Conservation (phyloP, 768 basidiomycete genomes). For the Strobilomyces dryophilus region DNA sequence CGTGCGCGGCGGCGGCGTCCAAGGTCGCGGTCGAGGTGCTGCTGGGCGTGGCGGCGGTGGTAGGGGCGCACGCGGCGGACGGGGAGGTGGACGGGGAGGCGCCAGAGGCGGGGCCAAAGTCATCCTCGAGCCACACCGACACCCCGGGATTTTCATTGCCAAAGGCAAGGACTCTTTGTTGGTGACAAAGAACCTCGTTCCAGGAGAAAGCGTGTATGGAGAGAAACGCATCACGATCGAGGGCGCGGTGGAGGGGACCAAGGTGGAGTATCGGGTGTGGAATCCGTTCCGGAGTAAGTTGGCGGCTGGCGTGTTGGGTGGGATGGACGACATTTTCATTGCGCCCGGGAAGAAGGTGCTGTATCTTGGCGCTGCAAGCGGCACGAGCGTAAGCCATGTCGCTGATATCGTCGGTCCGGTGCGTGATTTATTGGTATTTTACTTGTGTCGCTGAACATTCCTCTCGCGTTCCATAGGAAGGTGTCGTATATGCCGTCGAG, state of each 20-base stretch:
- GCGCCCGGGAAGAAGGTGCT: constrained; percentile 94
- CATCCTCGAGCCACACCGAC: constrained; percentile 92
- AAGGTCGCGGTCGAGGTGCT: constrained; percentile 32
- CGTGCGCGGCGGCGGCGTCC: constrained; percentile 26
- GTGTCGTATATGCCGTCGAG: constrained; percentile 96
- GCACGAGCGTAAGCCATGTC: constrained; percentile 97
- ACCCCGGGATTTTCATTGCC: constrained; percentile 93
- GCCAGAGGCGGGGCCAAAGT: constrained; percentile 82
- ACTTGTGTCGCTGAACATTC: background rate
- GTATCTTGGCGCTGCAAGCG: constrained; percentile 96
- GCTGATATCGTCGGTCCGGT: constrained; percentile 98
- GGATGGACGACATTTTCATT: constrained; percentile 91
- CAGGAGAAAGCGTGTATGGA: constrained; percentile 97
- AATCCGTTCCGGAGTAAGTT: constrained; percentile 98
- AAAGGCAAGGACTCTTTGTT: constrained; percentile 96
- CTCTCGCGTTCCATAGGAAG: constrained; percentile 57
- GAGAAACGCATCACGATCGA: constrained; percentile 96
- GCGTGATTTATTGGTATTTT: constrained; percentile 26
- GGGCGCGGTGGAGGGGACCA: constrained; percentile 59
- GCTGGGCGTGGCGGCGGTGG: constrained; percentile 41
- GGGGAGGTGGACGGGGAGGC: constrained; percentile 65
- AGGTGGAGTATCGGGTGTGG: constrained; percentile 98
- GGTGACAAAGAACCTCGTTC: constrained; percentile 97
- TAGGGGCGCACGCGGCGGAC: constrained; percentile 43
- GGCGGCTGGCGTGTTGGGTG: constrained; percentile 93